Base-by-base conservation (phyloP, 441 rosid genomes). In the Populus hybrid region DNA sequence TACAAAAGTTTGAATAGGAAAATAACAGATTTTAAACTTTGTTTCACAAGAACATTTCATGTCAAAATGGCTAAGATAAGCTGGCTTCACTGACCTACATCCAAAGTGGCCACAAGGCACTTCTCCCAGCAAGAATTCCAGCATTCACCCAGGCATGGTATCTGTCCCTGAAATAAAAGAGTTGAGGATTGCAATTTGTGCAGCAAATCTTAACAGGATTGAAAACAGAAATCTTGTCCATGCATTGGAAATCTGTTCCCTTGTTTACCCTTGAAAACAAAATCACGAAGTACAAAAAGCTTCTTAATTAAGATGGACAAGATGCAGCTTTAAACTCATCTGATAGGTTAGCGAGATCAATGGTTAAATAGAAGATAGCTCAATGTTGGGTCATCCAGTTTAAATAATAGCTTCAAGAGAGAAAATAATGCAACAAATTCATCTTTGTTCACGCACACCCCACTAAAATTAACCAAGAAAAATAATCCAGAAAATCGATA, bases 71-170 rank as follows among this genome's bases (percentile, higher is more conserved):
- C 64, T 6, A 78, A 72, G 70, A 42, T 74, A 46, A 30, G 16
- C n/a, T n/a, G 64, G 21, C 79, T 78, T 89, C 85, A 78, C 71
- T 76, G 80, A 79, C 84, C 63, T 14, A 87, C 97, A 76, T 91
- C 95, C 83, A 96, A 69, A 42, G 81, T 78, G 30, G 98, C 97
- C 64, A 96, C 98, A 16, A 92, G 90, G 69, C 97, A 91, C 75
- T 89, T 91, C 87, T 90, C 95, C 84, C n/a, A 91, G 79, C 57
- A 93, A 89, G 83, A 91, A 87, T 67, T 90, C 94, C n/a, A 6
- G 80, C 90, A 72, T 89, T 93, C 63, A 90, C 97, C 98, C 95
- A 93, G 70, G 94, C 97, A 84, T 93, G 97, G 82, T 93, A 91
- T 78, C 90, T 93, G 83, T 90, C 92, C n/a, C n/a, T 89, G 71